Evolutionary conservation across 208 protist species (phyloP).

Genomic region (Tritrichomonas foetus): DNA sequence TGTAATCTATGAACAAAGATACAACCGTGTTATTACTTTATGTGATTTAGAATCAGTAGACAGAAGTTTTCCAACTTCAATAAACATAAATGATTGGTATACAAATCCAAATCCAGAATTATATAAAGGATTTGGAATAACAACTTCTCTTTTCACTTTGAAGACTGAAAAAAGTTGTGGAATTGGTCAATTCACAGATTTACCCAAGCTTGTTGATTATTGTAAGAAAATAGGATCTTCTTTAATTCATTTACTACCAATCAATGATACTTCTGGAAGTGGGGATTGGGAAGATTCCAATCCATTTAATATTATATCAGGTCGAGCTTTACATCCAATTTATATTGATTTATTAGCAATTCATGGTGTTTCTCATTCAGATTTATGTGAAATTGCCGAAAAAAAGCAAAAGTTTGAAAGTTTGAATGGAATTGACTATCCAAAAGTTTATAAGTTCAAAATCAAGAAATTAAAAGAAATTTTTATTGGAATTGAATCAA

Average conservation of each 20-base stretch:
- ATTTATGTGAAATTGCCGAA: neutral
- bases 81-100: neutral
- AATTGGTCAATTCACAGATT: neutral
- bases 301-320: neutral
- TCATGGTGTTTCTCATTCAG: neutral
- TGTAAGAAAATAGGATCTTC: neutral
- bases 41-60: neutral
- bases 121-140: neutral
- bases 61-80: neutral
- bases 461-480: neutral
- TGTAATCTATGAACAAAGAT: neutral
- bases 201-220: neutral
- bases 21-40: neutral
- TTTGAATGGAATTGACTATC: neutral
- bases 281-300: neutral
- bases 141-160: neutral
- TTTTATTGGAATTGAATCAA: neutral
- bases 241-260: neutral
- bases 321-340: neutral
- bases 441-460: neutral
- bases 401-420: neutral
- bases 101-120: neutral
- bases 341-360: neutral
- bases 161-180: neutral
- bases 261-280: neutral